phyloP scores from a whole-genome alignment of 306 rosid genomes.

The Cicer pinnatifidum region DNA sequence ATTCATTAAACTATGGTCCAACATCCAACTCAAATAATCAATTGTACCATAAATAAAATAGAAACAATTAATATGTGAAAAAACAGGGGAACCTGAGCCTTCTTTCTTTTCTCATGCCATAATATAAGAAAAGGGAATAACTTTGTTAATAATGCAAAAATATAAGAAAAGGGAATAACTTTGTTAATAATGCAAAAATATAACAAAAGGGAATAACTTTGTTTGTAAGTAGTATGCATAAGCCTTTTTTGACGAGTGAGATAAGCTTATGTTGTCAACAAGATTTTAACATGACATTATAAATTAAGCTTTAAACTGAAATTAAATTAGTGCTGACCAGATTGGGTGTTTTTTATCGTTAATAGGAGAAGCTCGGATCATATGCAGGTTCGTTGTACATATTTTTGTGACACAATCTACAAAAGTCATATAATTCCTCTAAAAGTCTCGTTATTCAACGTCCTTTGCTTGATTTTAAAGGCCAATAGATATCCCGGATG shows the following conservation, averaged over 20 bases:
- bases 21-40: no score
- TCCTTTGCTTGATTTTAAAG: slow-evolving; percentile 45
- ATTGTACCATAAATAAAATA: no score
- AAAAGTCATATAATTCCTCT: not conserved
- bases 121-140: no score
- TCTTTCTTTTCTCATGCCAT: no score
- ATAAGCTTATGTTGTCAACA: not conserved
- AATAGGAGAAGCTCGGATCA: slow-evolving; percentile 61
- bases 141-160: no score
- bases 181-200: no score
- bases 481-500: slow-evolving; percentile 52
- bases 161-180: not conserved
- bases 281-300: not conserved
- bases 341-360: slow-evolving; percentile 36
- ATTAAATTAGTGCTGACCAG: slow-evolving; percentile 14
- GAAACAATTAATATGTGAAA: no score
- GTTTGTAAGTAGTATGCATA: not conserved
- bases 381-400: slow-evolving; percentile 59
- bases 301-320: not conserved
- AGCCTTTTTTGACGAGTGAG: not conserved
- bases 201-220: not conserved
- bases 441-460: not conserved
- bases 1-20: no score
- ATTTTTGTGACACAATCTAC: not conserved
- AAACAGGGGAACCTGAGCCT: no score